Base-by-base conservation (phyloP, 106 monocot species). In the Dioscorea alata region DNA sequence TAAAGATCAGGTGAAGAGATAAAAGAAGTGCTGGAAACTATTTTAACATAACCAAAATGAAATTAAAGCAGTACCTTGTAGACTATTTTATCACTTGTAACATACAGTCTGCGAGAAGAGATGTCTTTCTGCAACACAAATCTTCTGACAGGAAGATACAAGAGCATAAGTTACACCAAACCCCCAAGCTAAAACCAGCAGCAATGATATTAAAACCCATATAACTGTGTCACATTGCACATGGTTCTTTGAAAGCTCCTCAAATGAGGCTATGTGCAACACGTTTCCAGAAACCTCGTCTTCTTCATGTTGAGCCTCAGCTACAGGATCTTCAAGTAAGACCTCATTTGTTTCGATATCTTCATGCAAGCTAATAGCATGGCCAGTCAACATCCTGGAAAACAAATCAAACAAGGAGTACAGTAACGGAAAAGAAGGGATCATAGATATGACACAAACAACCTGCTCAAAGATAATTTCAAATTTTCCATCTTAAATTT, bases 181-280 rank as follows among this genome's bases (percentile, higher is more conserved):
- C 42, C 91, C 91, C 91, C 88, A 92, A 16, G 91, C 91, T 69
- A 92, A 75, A 75, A 88, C 75, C 33, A 91, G 79, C 63, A 88
- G 71, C 21, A 81, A 62, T 23, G 91, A 92, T 78, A 88, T 88
- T 51, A 85, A n/a, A 20, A 85, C 74, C 91, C 91, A 92, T 52
- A 92, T 83, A 25, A 88, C 69, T 17, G 88, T 92, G 25, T 92
- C 88, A 73, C 75, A 92, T 58, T 83, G 85, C 72, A 92, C 54
- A 66, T 85, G 70, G 65, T 69, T 80, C 31, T 60, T 61, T 21
- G 73, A 74, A 53, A 85, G 85, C 72, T 92, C 88, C 49, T 81
- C 67, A 74, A 90, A 90, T 2, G 83, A 86, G 12, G 86, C 85
- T 72, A 34, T 61, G 51, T 72, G 76, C 23, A 90, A 49, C 22